Conservation (phyloP, 352 stramenopile genomes). For the Phytopythium helicoides region DNA sequence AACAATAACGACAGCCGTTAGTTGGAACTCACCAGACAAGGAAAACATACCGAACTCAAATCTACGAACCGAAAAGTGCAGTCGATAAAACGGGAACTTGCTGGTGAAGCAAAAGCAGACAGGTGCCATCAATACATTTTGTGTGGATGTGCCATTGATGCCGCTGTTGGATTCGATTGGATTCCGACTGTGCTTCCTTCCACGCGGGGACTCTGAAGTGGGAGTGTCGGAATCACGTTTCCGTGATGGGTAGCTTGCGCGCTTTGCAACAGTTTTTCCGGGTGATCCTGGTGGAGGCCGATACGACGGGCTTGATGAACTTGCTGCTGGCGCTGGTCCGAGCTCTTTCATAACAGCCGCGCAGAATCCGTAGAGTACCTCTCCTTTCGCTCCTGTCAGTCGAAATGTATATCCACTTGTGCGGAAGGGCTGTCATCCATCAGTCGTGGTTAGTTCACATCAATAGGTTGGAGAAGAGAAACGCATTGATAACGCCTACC, state of each 20-base stretch:
- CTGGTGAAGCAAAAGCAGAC: conserved; percentile 84
- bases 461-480: background rate
- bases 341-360: conserved; percentile 51
- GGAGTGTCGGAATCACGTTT: background rate
- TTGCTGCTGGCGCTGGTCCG: background rate
- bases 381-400: conserved; percentile 79
- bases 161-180: background rate
- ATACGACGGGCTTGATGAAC: background rate
- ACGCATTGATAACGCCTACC: conserved; percentile 14
- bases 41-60: conserved; percentile 18
- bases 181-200: too few species aligned
- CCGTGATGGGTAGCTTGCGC: conserved; percentile 25
- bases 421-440: conserved; percentile 33
- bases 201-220: background rate
- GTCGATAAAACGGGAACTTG: conserved; percentile 87
- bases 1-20: too few species aligned
- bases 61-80: conserved; percentile 52
- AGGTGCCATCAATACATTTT: conserved; percentile 35
- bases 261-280: conserved; percentile 11
- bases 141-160: background rate
- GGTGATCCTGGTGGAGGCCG: background rate
- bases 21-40: background rate
- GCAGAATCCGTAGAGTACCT: conserved; percentile 81
- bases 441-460: background rate
- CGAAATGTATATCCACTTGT: conserved; percentile 80